A percentile compares a stretch with the other conserved stretches of the same genome.
phyloP scores from a whole-genome alignment of 257 asterid genomes.

The Datura wrightii region DNA sequence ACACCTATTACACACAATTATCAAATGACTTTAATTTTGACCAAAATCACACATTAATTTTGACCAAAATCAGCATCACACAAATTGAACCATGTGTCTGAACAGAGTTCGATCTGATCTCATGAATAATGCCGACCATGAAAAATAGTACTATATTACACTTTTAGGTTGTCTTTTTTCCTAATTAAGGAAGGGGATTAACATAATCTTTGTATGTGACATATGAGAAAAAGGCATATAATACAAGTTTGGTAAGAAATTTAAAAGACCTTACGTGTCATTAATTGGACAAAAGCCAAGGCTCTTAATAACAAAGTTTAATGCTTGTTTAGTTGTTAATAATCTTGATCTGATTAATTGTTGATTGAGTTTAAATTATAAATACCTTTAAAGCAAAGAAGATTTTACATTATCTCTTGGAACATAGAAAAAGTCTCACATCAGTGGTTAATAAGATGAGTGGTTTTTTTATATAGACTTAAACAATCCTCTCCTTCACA shows the following conservation, averaged over 20 bases:
- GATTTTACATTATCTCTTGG: too few species aligned
- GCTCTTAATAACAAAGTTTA: neutral
- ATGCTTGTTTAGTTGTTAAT: neutral
- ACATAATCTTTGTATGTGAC: constrained; percentile 32
- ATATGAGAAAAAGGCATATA: neutral
- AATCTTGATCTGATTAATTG: neutral
- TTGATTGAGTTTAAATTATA: neutral
- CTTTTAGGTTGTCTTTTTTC: constrained; percentile 26
- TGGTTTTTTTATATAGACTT: too few species aligned
- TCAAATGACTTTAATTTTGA: neutral
- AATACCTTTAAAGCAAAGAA: too few species aligned
- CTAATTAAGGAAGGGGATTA: constrained; percentile 37
- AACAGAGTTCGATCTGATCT: neutral
- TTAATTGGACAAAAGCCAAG: neutral
- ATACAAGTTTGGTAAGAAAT: constrained; percentile 32
- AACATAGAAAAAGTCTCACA: too few species aligned
- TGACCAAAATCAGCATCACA: neutral
- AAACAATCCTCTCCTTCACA: too few species aligned
- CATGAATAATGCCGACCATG: neutral
- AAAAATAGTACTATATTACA: neutral
- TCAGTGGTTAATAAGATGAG: too few species aligned
- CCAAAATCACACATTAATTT: neutral
- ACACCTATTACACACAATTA: neutral
- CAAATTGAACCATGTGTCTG: constrained; percentile 39
- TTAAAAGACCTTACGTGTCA: constrained; percentile 39